A percentile compares a stretch with the other conserved stretches of the same genome.
Evolutionary conservation across 441 rosid genomes (phyloP).

Genomic region (Oxalis stricta): DNA sequence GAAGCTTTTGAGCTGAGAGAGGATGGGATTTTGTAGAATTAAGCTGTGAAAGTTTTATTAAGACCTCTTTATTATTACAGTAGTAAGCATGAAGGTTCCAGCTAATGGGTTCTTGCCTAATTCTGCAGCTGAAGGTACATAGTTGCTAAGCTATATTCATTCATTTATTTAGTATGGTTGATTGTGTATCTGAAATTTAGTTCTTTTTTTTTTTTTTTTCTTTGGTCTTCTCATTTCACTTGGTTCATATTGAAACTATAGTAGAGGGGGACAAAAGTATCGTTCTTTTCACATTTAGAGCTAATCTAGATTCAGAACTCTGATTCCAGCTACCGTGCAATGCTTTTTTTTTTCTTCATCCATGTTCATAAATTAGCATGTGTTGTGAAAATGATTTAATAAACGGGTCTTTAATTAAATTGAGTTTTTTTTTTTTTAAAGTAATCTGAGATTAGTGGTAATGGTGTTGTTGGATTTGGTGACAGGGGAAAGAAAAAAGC

Average conservation of each 20-base stretch:
- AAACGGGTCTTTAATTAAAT: too few species aligned
- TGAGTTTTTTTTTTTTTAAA: neutral
- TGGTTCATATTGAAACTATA: too few species aligned
- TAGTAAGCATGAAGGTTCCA: conserved; percentile 67
- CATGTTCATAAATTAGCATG: too few species aligned
- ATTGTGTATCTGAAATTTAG: neutral
- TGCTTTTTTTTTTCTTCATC: too few species aligned
- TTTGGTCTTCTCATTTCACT: too few species aligned
- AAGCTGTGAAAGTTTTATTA: conserved; percentile 1
- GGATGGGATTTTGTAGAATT: conserved; percentile 22
- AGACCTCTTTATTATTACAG: neutral
- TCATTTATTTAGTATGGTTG: conserved; percentile 1
- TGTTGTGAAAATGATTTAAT: too few species aligned
- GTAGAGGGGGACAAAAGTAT: too few species aligned
- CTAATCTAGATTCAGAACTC: too few species aligned
- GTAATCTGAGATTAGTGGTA: neutral
- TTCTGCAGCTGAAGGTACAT: conserved; percentile 82
- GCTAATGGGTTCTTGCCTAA: conserved; percentile 65
- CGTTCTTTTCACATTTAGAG: too few species aligned
- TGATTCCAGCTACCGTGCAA: too few species aligned
- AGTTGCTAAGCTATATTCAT: conserved; percentile 8
- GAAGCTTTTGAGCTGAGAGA: conserved; percentile 5
- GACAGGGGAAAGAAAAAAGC: conserved; percentile 65
- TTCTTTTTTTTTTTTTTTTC: neutral
- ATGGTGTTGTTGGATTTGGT: conserved; percentile 16